Evolutionary conservation across 1,284 basidiomycete species (phyloP), one percentile per base, ranked within the genome.

Genomic region (Pascua guehoae): DNA sequence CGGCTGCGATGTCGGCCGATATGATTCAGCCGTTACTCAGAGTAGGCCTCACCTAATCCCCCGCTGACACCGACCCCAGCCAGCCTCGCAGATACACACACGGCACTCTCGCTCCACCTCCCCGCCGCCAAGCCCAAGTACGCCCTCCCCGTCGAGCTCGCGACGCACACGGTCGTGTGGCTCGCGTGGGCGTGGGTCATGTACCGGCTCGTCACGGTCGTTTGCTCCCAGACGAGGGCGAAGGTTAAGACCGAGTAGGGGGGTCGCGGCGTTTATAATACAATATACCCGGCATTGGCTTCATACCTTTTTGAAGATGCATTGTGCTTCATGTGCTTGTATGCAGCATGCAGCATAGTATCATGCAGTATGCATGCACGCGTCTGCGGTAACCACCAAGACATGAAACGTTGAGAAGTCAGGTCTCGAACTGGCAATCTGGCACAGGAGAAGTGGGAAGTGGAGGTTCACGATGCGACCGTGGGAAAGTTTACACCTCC

Each of bases 151-250:
- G 50, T 62, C 41, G 61, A 62, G 48, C 10, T 44, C 3, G 18
- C 38, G 0, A 62, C 57, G 1, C 47, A 54, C 1, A 39, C 41
- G 2, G 47, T 53, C 3, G 53, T 62, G 16, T 57, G 54, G 53
- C 37, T 16, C 5, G 57, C 52, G 0, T 56, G 49, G 40, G 52
- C 52, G 40, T 62, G 50, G 52, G n/a, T 62, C 18, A 52, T 41
- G 9, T 60, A 45, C 49, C 49, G 50, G 39, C 32, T 59, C 10
- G 18, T 41, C 1, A 12, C 11, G 11, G 42, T 59, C n/a, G 37
- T 51, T 24, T 39, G 50, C 17, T 16, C 18, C 46, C 15, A 5
- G 15, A 12, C 18, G 24, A 39, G n/a, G 41, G 15, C 5, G 12
- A 51, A 44, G 46, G 0, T 8, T 4, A 51, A 56, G 49, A 40